Conservation (phyloP, 257 asterid species). For the Plantago major region DNA sequence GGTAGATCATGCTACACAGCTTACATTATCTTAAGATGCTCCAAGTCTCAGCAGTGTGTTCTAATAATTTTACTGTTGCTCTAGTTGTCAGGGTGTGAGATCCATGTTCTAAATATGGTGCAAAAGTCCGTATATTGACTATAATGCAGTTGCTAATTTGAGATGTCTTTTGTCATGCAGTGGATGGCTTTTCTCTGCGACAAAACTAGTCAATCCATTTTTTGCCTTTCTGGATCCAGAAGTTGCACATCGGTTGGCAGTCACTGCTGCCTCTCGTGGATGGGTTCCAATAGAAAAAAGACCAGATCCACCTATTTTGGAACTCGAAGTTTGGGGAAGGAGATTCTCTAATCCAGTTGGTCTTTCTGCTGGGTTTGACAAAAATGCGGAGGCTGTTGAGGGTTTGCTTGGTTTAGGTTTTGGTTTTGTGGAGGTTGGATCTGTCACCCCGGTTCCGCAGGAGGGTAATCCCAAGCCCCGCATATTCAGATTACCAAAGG, state of each 20-base stretch:
- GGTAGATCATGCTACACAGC: too few species aligned
- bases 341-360: constrained; percentile 97
- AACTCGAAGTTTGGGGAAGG: constrained; percentile 87
- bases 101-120: neutral
- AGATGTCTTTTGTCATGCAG: constrained; percentile 43
- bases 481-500: constrained; percentile 70
- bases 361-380: constrained; percentile 96
- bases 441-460: constrained; percentile 95
- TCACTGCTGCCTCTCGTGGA: constrained; percentile 98
- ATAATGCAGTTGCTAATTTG: neutral
- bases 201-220: constrained; percentile 91
- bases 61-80: too few species aligned
- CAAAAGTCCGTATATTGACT: neutral
- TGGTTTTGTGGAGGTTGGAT: constrained; percentile 98
- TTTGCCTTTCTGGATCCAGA: constrained; percentile 94
- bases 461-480: constrained; percentile 99
- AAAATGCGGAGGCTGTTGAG: constrained; percentile 97
- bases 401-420: constrained; percentile 93
- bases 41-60: too few species aligned
- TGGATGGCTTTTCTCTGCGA: constrained; percentile 96
- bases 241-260: constrained; percentile 87
- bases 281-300: constrained; percentile 98
- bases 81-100: too few species aligned
- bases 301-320: constrained; percentile 69
- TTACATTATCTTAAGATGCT: too few species aligned